Conservation (phyloP, 163 green algal species). For the Prototheca stagnorum region DNA sequence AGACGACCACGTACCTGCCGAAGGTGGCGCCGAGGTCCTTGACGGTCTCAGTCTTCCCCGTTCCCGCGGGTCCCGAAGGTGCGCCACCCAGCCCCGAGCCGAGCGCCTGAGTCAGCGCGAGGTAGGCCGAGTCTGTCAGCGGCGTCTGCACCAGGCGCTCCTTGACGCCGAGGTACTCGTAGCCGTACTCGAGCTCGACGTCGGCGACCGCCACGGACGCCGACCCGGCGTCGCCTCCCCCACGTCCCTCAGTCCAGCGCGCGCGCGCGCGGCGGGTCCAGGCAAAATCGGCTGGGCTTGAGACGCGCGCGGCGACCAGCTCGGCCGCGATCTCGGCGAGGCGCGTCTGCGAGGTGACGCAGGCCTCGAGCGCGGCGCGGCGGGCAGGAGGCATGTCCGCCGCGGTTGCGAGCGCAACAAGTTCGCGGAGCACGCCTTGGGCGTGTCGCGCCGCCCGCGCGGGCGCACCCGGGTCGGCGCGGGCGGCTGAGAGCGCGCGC, state of each 20-base stretch:
- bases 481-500: conserved; percentile 46
- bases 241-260: conserved; percentile 79
- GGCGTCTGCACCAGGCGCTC: conserved; percentile 91
- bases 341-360: conserved; percentile 92
- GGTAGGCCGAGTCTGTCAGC: conserved; percentile 89
- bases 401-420: conserved; percentile 67
- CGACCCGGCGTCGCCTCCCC: conserved; percentile 71
- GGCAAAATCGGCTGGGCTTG: conserved; percentile 80
- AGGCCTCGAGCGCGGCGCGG: conserved; percentile 85
- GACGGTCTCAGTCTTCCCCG: conserved; percentile 89
- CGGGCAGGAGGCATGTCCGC: conserved; percentile 60
- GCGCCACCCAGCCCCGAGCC: conserved; percentile 85
- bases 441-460: conserved; percentile 68
- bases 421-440: conserved; percentile 53
- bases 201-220: conserved; percentile 88
- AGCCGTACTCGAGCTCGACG: conserved; percentile 90
- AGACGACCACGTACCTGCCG: conserved; percentile 90
- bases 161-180: conserved; percentile 67
- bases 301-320: conserved; percentile 69
- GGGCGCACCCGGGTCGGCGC: conserved; percentile 73
- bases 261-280: conserved; percentile 85
- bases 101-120: conserved; percentile 80
- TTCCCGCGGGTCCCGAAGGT: conserved; percentile 75
- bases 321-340: conserved; percentile 22
- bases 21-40: conserved; percentile 86